Evolutionary conservation across 257 asterid species (phyloP), one percentile per base, ranked within the genome.

Genomic region (Cruciata laevipes): DNA sequence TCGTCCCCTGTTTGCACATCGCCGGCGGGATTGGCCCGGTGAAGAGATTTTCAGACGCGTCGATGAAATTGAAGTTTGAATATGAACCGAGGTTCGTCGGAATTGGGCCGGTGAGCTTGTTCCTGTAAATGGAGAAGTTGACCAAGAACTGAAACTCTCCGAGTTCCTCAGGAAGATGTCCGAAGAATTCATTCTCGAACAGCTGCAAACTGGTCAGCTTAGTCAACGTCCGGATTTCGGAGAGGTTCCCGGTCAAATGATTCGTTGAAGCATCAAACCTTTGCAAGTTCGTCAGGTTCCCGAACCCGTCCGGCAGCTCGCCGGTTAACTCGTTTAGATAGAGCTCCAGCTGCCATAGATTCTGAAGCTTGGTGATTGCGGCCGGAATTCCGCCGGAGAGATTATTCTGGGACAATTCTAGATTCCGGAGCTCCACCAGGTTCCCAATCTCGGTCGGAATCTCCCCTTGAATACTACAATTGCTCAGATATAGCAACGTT

Each of bases 11-110:
- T 53, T 78, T 86, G 78, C 98, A 92, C 98, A 92, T 92, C n/a
- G 81, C 86, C 6, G 97, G 98, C 12, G 98, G 98, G 61, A 92
- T 89, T 6, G 80, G 73, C 42, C 98, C 98, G 0, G 91, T 77
- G 13, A 92, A 73, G 37, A 56, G 67, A 74, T 92, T 92, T 68
- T 86, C 92, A 0, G 98, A 89, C 8, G 85, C 88, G 37, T 92
- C 98, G 40, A 92, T 83, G 79, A 72, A 87, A 11, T 76, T 3
- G 38, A 92, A 87, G 1, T 82, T 76, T 5, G 93, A 77, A 90
- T 81, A 87, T 8, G 98, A 92, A 9, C 98, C 98, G n/a, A 92
- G 82, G 60, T 76, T 79, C 72, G 32, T 74, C 4, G 98, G 98
- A 31, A 90, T 79, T 40, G 40, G 66, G 38, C 98, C 98, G 0